Base-by-base conservation (phyloP, 108 stramenopile genomes). In the Fragilaria radians region DNA sequence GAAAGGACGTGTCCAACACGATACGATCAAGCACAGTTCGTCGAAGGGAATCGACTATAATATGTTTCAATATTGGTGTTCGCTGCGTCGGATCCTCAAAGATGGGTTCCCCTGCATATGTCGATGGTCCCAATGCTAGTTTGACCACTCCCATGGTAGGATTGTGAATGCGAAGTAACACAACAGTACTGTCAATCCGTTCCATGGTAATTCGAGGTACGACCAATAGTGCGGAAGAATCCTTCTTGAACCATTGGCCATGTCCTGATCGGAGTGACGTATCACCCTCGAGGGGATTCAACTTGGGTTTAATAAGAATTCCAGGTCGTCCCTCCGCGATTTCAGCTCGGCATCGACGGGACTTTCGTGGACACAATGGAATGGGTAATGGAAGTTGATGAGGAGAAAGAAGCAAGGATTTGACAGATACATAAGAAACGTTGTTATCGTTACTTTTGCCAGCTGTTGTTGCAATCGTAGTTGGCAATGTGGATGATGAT, bases 271-370 rank as follows among this genome's bases (percentile, higher is more conserved):
- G 69, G 22, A 85, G 59, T 66, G 79, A 82, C 21, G 85, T 74
- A 72, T 94, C 93, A 22, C 93, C 93, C 51, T 94, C 93, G 53
- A 94, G 55, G 28, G 93, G 93, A 67, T 91, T 89, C n/a, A 85
- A 58, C 67, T 91, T 91, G 25, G 89, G 89, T 67, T 91, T 94
- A 19, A 89, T 52, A 52, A 94, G 62, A 58, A 94, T 91, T 24
- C 93, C 93, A 3, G 93, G 87, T 54, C 80, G 68, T 11, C 88
- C 85, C 30, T 70, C 77, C 36, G 74, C 80, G 28, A 88, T 61
- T 63, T 94, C 93, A 19, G 74, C 74, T 4, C 81, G 71, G 58
- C 89, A 91, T 63, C 93, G 70, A 32, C 87, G 59, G 28, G 76
- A 77, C 52, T 76, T 78, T 31, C 86, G 71, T 5, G 77, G 66